phyloP scores from a whole-genome alignment of 176 grass and related monocot species.

The Musa troglodytarum region DNA sequence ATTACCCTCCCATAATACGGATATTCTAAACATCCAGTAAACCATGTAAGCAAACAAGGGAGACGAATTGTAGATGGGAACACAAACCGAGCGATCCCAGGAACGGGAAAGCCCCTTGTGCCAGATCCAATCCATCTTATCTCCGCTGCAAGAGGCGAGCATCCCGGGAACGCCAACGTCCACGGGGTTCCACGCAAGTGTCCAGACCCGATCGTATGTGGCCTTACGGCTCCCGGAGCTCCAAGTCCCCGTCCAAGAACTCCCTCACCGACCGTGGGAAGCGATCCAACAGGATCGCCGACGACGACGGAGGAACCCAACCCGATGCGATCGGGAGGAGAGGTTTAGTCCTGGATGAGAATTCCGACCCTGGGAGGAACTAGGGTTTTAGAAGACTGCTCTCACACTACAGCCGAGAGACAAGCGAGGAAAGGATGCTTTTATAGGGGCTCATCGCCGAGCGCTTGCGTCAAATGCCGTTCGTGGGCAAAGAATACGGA shows the following conservation, averaged over 20 bases:
- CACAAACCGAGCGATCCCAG: conserved; percentile 68
- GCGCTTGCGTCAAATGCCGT: neutral
- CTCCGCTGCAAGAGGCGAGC: conserved; percentile 74
- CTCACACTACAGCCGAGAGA: neutral
- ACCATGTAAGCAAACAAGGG: neutral
- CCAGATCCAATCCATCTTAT: conserved; percentile 84
- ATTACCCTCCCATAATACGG: neutral
- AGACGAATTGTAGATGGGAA: neutral
- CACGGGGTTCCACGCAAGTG: conserved; percentile 62
- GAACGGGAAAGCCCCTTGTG: conserved; percentile 37
- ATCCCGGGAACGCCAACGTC: conserved; percentile 36
- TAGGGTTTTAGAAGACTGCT: neutral
- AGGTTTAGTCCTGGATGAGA: neutral
- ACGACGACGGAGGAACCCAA: neutral
- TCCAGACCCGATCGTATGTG: conserved; percentile 76
- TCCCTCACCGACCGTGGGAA: conserved; percentile 18
- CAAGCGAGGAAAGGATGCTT: neutral
- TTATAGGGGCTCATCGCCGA: neutral
- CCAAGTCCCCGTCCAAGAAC: conserved; percentile 18
- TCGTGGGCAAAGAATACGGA: neutral
- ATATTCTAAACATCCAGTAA: neutral
- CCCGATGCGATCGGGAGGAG: neutral
- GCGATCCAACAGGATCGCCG: neutral
- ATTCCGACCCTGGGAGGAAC: neutral
- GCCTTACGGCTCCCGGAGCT: conserved; percentile 56